Percentiles rank a stretch among this genome's conserved stretches.
Evolutionary conservation across 2,329 filamentous ascomycete genomes (phyloP).

Genomic region (Aspergillus sp.): DNA sequence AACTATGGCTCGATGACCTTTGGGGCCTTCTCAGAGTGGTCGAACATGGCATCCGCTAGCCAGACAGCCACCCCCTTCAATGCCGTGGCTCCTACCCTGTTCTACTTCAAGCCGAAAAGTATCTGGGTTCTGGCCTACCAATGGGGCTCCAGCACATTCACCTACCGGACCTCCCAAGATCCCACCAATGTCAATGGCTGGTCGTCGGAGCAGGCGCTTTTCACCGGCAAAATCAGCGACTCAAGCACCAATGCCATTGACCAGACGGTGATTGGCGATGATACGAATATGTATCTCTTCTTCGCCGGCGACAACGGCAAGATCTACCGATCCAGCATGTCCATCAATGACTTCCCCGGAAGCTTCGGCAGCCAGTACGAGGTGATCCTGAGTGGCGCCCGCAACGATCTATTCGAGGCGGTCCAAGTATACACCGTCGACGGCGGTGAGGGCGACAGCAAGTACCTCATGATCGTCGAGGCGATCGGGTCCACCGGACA

Average conservation of each 20-base stretch:
- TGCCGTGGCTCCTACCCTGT: conserved; percentile 26
- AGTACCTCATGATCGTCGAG: conserved; percentile 71
- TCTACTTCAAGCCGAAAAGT: conserved; percentile 63
- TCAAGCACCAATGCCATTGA: conserved; percentile 51
- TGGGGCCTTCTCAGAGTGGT: too few species aligned
- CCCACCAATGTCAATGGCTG: conserved; percentile 55
- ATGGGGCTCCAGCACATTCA: conserved; percentile 55
- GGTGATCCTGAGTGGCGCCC: conserved; percentile 53
- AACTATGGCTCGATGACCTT: too few species aligned
- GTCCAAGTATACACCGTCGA: conserved; percentile 67
- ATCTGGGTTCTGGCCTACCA: conserved; percentile 68
- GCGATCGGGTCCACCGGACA: conserved; percentile 56
- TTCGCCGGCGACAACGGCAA: conserved; percentile 68
- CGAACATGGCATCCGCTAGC: too few species aligned
- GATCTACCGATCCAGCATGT: conserved; percentile 66
- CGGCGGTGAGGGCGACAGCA: conserved; percentile 52
- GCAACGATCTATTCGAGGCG: conserved; percentile 64
- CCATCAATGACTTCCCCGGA: conserved; percentile 63
- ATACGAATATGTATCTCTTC: conserved; percentile 65
- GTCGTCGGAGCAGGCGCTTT: conserved; percentile 39
- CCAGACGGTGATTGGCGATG: conserved; percentile 65
- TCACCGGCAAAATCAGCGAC: conserved; percentile 52
- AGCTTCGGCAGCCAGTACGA: conserved; percentile 57
- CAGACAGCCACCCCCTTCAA: too few species aligned
- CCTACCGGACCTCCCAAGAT: conserved; percentile 61